Evolutionary conservation across 148 eudicot genomes (phyloP), one percentile per base, ranked within the genome.

Genomic region (Hydrangea macrophylla): DNA sequence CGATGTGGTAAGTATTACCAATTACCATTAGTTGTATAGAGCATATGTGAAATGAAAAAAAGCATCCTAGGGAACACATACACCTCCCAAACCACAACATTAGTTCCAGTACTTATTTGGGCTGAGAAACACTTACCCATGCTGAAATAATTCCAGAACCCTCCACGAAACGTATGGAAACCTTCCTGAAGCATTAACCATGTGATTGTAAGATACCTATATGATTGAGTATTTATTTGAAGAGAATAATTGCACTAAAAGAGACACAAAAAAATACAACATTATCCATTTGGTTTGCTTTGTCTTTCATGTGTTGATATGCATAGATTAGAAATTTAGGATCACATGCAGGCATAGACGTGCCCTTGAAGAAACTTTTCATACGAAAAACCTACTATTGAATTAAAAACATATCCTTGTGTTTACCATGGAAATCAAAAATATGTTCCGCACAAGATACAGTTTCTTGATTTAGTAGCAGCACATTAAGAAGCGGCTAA

Each of bases 131-230:
- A 48, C 93, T 75, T 78, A 92, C 97, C 97, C 93, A 92, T 92
- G 80, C 97, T 93, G 79, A 93, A 93, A 79, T 93, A 93, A 70
- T 93, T 93, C 98, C 97, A 93, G 68, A 93, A 93, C 69, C 98
- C 98, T 67, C 98, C 98, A 62, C 95, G 92, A 72, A 79, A 93
- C 36, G 98, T 90, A 75, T 83, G 79, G 62, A 63, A 79, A 68
- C 96, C 98, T 74, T 91, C 92, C 99, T 94, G 85, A 60, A 75
- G 60, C 31, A 68, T 62, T 42, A 76, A 54, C 27, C 11, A 67
- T 55, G 61, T 33, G 18, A 20, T n/a, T 28, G 42, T 76, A 59
- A 77, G 70, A 56, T 28, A 15, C 9, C 2, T 36, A 13, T 53
- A 2, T 31, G 28, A 9, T 57, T 12, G n/a, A 40, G 20, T 18